Base-by-base conservation (phyloP, 371 early-diverging fungal species). In the Enterocytospora artemiae region DNA sequence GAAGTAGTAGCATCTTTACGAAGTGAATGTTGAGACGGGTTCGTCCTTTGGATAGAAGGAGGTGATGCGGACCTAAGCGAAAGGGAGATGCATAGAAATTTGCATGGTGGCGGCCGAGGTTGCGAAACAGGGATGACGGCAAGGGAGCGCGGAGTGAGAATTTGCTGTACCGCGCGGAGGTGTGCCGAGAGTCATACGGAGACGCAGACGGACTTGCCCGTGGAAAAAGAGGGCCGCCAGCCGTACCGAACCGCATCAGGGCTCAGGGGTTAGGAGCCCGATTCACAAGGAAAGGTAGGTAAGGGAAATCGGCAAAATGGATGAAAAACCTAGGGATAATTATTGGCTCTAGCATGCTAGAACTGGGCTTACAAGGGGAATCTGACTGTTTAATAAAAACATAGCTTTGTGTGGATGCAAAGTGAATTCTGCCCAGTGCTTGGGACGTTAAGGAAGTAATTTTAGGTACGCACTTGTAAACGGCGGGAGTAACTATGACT, bases 321-420 rank as follows among this genome's bases (percentile, higher is more conserved):
- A 61, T 52, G 63, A 37, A 49, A 44, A 65, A 65, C 65, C 53
- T 59, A 3, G 59, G 59, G 65, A 65, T 7, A 59, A 65, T n/a
- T 22, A 58, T 59, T 59, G 65, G 59, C 59, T 58, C 59, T 59
- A 39, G 65, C 59, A 44, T 31, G 59, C 65, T 58, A 58, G 65
- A 58, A 65, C 59, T 58, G 66, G 65, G 22, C 28, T 16, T 24
- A 81, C 81, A 76, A 79, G 80, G 82, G 82, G 80, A 82, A 82
- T 82, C 82, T 81, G 82, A 82, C 81, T 81, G 84, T 82, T 82
- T 82, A 82, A 81, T 83, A 80, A 83, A 83, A 82, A 84, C 82
- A 83, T 82, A 82, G 82, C 82, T 81, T 83, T 83, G 81, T 78
- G 82, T 81, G 80, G 81, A 81, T 80, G 77, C 83, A 82, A 82